phyloP scores from a whole-genome alignment of 2,329 filamentous ascomycete species.

The Arthrobotrys pseudoclavata region DNA sequence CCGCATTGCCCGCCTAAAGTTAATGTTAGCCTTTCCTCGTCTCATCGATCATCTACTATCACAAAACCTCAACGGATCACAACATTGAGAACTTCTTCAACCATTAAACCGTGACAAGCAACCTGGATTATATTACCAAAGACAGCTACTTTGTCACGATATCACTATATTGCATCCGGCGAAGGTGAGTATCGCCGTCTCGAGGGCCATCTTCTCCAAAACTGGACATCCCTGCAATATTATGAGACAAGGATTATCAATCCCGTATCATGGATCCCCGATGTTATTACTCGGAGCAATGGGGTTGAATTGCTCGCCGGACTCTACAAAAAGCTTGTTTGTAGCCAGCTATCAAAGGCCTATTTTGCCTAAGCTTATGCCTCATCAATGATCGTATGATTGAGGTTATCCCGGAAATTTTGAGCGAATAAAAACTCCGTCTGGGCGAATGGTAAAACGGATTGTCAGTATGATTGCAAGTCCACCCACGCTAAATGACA shows the following conservation, averaged over 20 bases:
- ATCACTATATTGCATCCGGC: no score
- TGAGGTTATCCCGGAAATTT: conserved; percentile 8
- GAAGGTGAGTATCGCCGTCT: background rate
- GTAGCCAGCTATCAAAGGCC: background rate
- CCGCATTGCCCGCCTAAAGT: no score
- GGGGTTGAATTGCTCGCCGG: background rate
- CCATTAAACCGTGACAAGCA: no score
- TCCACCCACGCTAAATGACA: background rate
- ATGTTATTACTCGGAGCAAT: background rate
- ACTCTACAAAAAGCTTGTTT: conserved; percentile 8
- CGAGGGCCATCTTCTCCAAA: conserved; percentile 1
- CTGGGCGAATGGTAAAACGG: background rate
- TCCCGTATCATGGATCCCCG: background rate
- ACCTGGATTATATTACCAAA: no score
- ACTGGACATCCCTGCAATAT: background rate
- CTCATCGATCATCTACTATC: no score
- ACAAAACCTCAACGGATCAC: no score
- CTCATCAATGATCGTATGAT: conserved; percentile 7
- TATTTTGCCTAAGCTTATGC: conserved; percentile 1
- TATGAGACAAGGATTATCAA: background rate
- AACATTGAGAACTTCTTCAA: no score
- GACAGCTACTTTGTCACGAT: no score
- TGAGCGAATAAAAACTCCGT: background rate
- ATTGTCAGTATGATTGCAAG: background rate
- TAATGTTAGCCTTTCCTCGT: no score